Base-by-base conservation (phyloP, 768 basidiomycete species). In the Botryobasidium botryosum region DNA sequence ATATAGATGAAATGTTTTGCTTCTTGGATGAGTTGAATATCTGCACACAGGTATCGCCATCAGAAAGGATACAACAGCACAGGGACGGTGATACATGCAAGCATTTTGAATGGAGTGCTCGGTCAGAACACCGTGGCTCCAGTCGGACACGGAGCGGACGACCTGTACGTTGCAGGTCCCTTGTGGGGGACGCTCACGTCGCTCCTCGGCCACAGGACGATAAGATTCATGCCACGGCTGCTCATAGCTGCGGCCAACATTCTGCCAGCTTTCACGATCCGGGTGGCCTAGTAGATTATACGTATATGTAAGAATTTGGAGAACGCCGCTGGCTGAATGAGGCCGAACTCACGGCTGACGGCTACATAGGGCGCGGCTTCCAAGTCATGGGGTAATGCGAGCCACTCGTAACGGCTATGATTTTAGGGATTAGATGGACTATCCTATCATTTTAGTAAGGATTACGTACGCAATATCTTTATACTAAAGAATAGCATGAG, bases 101-200 rank as follows among this genome's bases (percentile, higher is more conserved):
- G 92, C 91, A 53, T 87, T 81, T 62, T 94, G 91, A 48, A 97
- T 87, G 59, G 84, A 88, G 47, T 75, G 72, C 60, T 96, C 92
- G 3, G 74, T 79, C 51, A 91, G 66, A 28, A 90, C 82, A 2
- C 91, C 92, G 53, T 88, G 85, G 54, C 79, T 83, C 92, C 92
- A 99, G 61, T 96, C 92, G 1, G 70, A 76, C 18, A 90, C 82
- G 49, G 81, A 85, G 44, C 92, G 72, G 35, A 86, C 70, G 13
- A 72, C 86, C 64, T 96, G 87, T 15, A 87, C 79, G 27, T 65
- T 65, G 55, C 78, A 79, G 6, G 66, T 68, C 2, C 71, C 71
- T 21, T 68, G 69, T 5, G 63, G 53, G 13, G 58, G 8, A 25
- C 31, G 5, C 15, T 27, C 40, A 23, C 24, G 17, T 5, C 40